Percentiles rank a stretch among this genome's conserved stretches.
Evolutionary conservation across 2,329 filamentous ascomycete species (phyloP).

Genomic region (Cercospora sojina): DNA sequence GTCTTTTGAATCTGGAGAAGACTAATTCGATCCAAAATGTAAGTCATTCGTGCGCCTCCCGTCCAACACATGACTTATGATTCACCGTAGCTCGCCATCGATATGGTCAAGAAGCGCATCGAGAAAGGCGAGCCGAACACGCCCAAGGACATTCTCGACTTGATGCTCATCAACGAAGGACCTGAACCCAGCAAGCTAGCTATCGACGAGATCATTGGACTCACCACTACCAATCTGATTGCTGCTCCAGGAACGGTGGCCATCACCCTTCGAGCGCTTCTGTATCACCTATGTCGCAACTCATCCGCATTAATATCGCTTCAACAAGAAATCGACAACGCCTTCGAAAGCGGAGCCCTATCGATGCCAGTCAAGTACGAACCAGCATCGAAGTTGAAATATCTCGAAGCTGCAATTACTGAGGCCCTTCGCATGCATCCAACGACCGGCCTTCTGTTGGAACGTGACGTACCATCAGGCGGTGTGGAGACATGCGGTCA

Average conservation of each 20-base stretch:
- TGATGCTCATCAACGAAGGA: not conserved
- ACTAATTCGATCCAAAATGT: not conserved
- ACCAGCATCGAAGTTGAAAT: conserved; percentile 39
- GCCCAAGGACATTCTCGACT: not conserved
- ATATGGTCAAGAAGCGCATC: not conserved
- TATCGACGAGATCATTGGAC: not conserved
- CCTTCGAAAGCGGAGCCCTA: not conserved
- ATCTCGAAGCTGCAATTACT: conserved; percentile 46
- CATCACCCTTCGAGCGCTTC: conserved; percentile 32
- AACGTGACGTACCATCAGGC: conserved; percentile 16
- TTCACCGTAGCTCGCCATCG: not conserved
- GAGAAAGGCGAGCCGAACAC: not conserved
- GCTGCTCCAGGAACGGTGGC: conserved; percentile 38
- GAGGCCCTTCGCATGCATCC: conserved; percentile 48
- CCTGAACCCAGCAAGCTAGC: not conserved
- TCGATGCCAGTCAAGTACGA: conserved; percentile 17
- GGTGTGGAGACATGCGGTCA: conserved; percentile 19
- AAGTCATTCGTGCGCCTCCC: not conserved
- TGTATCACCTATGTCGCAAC: conserved; percentile 41
- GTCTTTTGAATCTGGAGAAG: not conserved
- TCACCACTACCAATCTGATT: conserved; percentile 11
- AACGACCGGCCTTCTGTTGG: conserved; percentile 41
- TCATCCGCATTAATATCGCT: conserved; percentile 2
- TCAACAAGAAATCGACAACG: not conserved
- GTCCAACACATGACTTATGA: not conserved